phyloP scores from a whole-genome alignment of 2,329 filamentous ascomycete species.

The Claviceps purpurea region DNA sequence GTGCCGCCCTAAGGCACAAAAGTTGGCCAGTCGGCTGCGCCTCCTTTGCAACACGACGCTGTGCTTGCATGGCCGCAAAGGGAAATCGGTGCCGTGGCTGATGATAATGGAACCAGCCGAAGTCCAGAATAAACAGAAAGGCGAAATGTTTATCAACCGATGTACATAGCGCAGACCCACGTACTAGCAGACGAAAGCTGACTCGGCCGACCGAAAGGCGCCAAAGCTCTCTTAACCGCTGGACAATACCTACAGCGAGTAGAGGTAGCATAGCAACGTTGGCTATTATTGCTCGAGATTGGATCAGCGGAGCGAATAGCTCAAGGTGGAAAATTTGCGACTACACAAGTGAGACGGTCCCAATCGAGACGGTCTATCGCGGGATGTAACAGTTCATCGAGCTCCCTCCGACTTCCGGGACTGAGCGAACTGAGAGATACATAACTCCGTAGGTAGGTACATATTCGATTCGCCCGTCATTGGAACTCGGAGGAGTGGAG shows the following conservation, averaged over 20 bases:
- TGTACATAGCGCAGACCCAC: not conserved
- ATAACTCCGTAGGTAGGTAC: no score
- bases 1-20: no score
- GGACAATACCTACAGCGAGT: not conserved
- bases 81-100: not conserved
- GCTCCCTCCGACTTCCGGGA: not conserved
- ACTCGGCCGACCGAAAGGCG: not conserved
- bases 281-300: not conserved
- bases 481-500: not conserved
- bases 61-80: not conserved
- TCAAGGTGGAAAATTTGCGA: not conserved
- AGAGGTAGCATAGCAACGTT: not conserved
- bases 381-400: not conserved
- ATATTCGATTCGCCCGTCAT: not conserved
- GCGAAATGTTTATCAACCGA: not conserved
- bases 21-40: no score
- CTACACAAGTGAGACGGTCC: not conserved
- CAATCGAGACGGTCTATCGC: not conserved
- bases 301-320: not conserved
- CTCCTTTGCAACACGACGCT: no score
- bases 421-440: no score
- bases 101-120: not conserved
- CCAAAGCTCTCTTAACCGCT: not conserved
- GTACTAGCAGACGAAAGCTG: not conserved
- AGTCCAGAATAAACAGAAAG: not conserved